These are phyloP conservation scores for Leptodermis oblonga DNA, from an alignment of 257 asterid species.

Conservation along the genomic window DNA sequence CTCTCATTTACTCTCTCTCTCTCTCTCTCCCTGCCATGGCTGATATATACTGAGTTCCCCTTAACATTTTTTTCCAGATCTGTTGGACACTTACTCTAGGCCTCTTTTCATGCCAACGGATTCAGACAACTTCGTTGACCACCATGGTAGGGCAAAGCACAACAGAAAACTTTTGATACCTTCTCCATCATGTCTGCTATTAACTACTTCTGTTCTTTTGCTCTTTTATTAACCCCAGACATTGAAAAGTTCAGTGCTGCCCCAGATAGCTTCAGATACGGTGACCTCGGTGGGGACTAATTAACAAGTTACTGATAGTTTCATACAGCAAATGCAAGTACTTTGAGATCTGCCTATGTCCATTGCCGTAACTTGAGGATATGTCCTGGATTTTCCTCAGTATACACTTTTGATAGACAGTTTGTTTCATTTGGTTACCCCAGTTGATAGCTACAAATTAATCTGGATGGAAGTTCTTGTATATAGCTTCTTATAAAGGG, in stretches of 20 bases:
- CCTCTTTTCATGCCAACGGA: constrained; percentile 50
- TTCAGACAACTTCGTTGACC: constrained; percentile 49
- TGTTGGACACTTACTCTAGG: constrained; percentile 59
- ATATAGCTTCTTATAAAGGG: constrained; percentile 9
- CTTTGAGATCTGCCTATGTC: neutral
- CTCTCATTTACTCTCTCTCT: neutral
- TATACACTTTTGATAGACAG: neutral
- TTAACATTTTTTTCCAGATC: constrained; percentile 34
- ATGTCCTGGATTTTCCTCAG: neutral
- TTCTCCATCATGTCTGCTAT: constrained; percentile 2
- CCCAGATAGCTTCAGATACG: constrained; percentile 45
- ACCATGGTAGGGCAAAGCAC: constrained; percentile 46
- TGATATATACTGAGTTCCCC: neutral
- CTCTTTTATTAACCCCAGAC: constrained; percentile 9
- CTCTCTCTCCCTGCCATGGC: neutral
- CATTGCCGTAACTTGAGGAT: neutral
- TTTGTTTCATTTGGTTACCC: neutral
- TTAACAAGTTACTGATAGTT: constrained; percentile 5
- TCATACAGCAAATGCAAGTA: neutral
- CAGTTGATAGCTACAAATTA: constrained; percentile 5
- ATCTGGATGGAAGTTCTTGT: constrained; percentile 12
- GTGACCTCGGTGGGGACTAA: constrained; percentile 50
- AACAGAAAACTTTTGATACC: constrained; percentile 6
- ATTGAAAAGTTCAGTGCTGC: constrained; percentile 50
- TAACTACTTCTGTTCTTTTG: constrained; percentile 6